phyloP scores from a whole-genome alignment of 306 rosid genomes.

The Vigna nakashimae region DNA sequence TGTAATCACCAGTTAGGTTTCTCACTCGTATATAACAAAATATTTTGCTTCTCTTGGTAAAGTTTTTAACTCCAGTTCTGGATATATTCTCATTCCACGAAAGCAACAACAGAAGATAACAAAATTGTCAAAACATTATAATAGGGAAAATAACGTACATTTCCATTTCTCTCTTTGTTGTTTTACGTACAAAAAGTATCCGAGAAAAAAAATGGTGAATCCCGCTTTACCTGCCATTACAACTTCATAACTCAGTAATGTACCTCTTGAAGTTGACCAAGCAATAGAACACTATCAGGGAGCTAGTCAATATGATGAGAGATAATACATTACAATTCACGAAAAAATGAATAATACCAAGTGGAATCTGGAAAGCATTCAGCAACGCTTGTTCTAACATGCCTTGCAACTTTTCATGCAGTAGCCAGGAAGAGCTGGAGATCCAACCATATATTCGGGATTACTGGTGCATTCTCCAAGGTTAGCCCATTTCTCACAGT shows the following conservation, averaged over 20 bases:
- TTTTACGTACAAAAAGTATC: constrained; percentile 25
- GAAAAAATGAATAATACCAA: not conserved
- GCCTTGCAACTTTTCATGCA: constrained; percentile 88
- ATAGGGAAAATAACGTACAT: constrained; percentile 20
- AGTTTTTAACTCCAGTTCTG: not conserved
- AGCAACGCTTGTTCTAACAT: constrained; percentile 55
- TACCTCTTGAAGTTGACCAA: constrained; percentile 34
- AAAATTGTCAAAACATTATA: constrained; percentile 22
- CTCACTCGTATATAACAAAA: not conserved
- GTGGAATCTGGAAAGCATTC: constrained; percentile 33
- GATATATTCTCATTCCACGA: constrained; percentile 16
- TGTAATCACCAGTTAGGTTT: not conserved
- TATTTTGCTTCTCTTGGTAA: not conserved
- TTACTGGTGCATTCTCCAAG: constrained; percentile 93
- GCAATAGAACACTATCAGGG: constrained; percentile 25
- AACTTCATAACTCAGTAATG: constrained; percentile 33
- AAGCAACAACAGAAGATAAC: not conserved
- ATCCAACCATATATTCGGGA: constrained; percentile 84
- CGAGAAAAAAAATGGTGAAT: constrained; percentile 14
- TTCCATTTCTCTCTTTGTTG: not conserved
- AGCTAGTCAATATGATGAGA: constrained; percentile 36
- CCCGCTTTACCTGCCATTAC: constrained; percentile 37
- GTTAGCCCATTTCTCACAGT: constrained; percentile 89
- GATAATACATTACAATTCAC: constrained; percentile 38
- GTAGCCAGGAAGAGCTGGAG: constrained; percentile 83